Percentiles rank a stretch among this genome's conserved stretches.
These are phyloP conservation scores for Erythrobasidium hasegawianum DNA, from an alignment of 1,284 basidiomycete species.

Conservation along the genomic window DNA sequence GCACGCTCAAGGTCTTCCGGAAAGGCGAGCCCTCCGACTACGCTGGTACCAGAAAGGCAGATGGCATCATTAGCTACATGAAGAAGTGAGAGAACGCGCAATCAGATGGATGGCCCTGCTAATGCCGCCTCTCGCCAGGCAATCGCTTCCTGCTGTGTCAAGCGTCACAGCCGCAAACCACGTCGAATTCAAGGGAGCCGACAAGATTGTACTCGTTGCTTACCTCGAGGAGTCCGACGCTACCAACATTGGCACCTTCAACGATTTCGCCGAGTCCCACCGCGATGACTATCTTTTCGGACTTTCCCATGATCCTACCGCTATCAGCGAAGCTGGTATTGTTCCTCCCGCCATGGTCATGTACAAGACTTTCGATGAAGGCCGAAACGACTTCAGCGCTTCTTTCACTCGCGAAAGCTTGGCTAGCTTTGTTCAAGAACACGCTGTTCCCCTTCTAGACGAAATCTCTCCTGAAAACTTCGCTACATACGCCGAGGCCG, in stretches of 20 bases:
- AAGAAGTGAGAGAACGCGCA: constrained; percentile 68
- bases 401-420: constrained; percentile 59
- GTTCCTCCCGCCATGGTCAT: constrained; percentile 78
- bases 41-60: constrained; percentile 82
- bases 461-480: constrained; percentile 96
- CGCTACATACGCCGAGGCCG: constrained; percentile 71
- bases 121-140: constrained; percentile 58
- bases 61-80: constrained; percentile 98
- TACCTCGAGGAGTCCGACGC: constrained; percentile 69
- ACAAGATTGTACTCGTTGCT: constrained; percentile 86
- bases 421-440: constrained; percentile 71
- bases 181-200: constrained; percentile 79
- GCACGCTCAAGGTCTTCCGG: constrained; percentile 80
- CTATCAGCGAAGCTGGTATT: constrained; percentile 66
- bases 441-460: constrained; percentile 83
- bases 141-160: constrained; percentile 91
- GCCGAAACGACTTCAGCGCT: constrained; percentile 63
- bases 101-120: too few species aligned
- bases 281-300: constrained; percentile 95
- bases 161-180: constrained; percentile 70
- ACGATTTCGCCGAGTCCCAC: constrained; percentile 72
- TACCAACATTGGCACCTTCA: constrained; percentile 68
- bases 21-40: constrained; percentile 76
- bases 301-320: constrained; percentile 63
- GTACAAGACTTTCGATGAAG: constrained; percentile 92